phyloP scores from a whole-genome alignment of 2,329 filamentous ascomycete species.

The Didymella exigua region DNA sequence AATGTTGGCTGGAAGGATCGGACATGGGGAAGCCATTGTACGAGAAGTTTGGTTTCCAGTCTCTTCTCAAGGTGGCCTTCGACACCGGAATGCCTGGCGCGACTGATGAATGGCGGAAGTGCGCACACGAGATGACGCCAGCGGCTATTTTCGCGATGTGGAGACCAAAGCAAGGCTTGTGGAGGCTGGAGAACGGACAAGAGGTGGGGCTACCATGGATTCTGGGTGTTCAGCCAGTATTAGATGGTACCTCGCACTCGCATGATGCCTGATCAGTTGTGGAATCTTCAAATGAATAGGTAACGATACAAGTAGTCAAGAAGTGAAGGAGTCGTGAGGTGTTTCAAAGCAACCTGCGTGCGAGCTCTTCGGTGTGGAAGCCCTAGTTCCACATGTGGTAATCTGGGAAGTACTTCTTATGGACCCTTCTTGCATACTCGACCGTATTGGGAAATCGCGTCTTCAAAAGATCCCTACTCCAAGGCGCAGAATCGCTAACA shows the following conservation, averaged over 20 bases:
- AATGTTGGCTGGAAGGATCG: constrained; percentile 49
- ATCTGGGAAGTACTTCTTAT: constrained; percentile 63
- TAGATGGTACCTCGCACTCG: constrained; percentile 1
- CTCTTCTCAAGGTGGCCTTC: constrained; percentile 39
- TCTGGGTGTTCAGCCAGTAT: constrained; percentile 3
- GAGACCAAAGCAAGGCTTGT: constrained; percentile 34
- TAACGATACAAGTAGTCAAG: background rate
- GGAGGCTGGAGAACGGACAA: constrained; percentile 19
- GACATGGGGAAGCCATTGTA: constrained; percentile 47
- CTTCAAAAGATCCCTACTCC: constrained; percentile 53
- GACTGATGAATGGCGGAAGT: constrained; percentile 42
- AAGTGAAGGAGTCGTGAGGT: background rate
- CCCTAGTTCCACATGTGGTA: constrained; percentile 53
- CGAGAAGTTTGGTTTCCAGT: constrained; percentile 39
- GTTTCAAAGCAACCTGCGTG: background rate
- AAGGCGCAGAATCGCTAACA: constrained; percentile 59
- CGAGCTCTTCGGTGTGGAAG: background rate
- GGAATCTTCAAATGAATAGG: background rate
- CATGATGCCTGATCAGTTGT: background rate
- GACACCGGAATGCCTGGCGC: constrained; percentile 32
- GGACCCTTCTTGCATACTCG: constrained; percentile 64
- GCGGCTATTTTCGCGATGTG: constrained; percentile 41
- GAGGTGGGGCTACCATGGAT: constrained; percentile 35
- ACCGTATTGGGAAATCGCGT: constrained; percentile 55
- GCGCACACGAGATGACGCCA: constrained; percentile 43